Percentiles rank a stretch among this genome's conserved stretches.
phyloP scores from a whole-genome alignment of 257 asterid genomes.

The Knoxia roxburghii region DNA sequence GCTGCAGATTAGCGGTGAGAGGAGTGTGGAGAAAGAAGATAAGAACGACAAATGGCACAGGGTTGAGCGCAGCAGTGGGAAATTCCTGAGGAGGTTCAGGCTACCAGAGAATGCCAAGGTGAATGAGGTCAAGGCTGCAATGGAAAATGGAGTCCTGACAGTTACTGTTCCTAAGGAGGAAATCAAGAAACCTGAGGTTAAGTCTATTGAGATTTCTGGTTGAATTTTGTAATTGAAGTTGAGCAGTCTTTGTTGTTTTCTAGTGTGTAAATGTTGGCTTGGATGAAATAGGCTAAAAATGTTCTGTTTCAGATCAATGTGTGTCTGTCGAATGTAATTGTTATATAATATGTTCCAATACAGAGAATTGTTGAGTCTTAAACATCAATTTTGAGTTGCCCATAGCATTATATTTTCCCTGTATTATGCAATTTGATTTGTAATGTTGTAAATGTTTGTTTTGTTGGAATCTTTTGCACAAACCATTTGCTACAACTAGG shows the following conservation, averaged over 20 bases:
- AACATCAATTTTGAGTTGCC: no score
- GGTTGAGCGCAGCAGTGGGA: conserved; percentile 20
- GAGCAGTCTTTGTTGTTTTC: not conserved
- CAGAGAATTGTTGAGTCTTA: no score
- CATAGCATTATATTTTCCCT: no score
- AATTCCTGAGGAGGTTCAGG: conserved; percentile 16
- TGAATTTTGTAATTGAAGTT: not conserved
- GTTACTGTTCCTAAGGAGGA: conserved; percentile 18
- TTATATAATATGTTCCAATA: no score
- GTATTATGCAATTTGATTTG: no score
- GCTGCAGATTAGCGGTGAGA: conserved; percentile 20
- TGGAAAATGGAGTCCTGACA: conserved; percentile 18
- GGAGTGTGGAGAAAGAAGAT: conserved; percentile 24
- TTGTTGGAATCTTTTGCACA: no score
- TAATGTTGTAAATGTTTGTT: no score
- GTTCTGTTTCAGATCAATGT: no score
- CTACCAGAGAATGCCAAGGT: conserved; percentile 16
- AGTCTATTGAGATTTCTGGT: conserved; percentile 20
- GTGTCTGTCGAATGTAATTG: no score
- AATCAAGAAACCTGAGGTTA: conserved; percentile 15
- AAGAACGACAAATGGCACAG: conserved; percentile 20
- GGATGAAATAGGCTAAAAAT: no score
- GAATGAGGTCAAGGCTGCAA: conserved; percentile 12
- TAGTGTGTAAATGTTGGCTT: not conserved
- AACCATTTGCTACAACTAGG: no score